A percentile compares a stretch with the other conserved stretches of the same genome.
Conservation (phyloP, 2,329 filamentous ascomycete species). For the Hypoxylon rubiginosum region DNA sequence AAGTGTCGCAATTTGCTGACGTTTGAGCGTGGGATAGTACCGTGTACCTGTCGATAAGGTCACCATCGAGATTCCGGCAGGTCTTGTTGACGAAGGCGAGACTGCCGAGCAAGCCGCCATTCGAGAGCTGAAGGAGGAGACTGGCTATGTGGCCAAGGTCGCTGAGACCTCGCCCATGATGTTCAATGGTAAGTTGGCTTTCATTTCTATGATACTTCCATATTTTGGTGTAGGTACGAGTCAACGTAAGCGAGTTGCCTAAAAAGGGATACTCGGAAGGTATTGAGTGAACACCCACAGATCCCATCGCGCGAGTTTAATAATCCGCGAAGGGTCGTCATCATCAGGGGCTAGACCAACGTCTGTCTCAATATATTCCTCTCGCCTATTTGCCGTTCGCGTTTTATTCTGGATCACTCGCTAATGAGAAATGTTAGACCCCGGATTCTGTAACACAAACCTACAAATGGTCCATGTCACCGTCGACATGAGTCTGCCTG, state of each 20-base stretch:
- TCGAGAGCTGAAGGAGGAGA: slow-evolving; percentile 75
- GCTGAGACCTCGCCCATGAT: slow-evolving; percentile 61
- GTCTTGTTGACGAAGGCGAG: slow-evolving; percentile 73
- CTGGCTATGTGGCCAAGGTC: slow-evolving; percentile 70
- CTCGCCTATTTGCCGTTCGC: background rate
- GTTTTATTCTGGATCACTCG: slow-evolving; percentile 21
- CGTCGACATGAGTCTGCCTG: slow-evolving; percentile 76
- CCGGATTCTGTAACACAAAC: slow-evolving; percentile 76
- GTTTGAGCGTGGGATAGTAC: slow-evolving; percentile 53
- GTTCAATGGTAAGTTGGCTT: slow-evolving; percentile 49
- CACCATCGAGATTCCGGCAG: slow-evolving; percentile 74
- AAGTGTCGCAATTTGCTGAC: background rate
- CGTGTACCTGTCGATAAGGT: slow-evolving; percentile 71
- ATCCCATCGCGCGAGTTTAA: background rate
- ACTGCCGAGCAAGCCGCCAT: slow-evolving; percentile 72
- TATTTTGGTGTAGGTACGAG: background rate
- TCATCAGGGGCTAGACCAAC: background rate
- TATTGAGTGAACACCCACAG: background rate
- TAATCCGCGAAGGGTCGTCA: background rate
- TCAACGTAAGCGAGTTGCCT: background rate
- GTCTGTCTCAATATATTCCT: background rate
- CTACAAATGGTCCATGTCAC: slow-evolving; percentile 78
- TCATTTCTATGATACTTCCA: background rate
- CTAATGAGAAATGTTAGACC: slow-evolving; percentile 57
- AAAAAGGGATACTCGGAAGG: background rate